Base-by-base conservation (phyloP, 495 filamentous ascomycete species). In the Letharia lupina region DNA sequence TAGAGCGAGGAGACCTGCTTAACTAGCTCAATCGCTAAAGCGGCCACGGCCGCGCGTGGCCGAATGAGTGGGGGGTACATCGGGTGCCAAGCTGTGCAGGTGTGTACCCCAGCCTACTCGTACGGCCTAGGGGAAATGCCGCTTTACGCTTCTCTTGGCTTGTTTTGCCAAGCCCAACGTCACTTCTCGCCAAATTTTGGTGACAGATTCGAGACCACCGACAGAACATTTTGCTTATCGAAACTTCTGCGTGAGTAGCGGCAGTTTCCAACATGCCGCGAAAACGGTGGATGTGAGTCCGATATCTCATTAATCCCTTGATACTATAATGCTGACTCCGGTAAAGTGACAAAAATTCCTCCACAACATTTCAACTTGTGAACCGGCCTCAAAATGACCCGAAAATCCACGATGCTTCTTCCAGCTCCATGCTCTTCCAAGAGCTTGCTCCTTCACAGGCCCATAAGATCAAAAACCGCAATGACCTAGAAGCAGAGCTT, bases 371-470 rank as follows among this genome's bases (percentile, higher is more conserved):
- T 81, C 86, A 87, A 68, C 88, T 99, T 73, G 93, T 97, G 70
- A 88, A 97, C 79, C 92, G 95, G 69, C 89, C 93, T 8, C 95
- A 98, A 82, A 88, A 96, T 84, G 95, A 99, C 76, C 95, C 95
- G 42, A 82, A 90, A 67, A 96, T 98, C 73, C 87, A 97, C 81
- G 91, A 98, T 76, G 80, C 85, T 65, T 79, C 69, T 74, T 44
- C 73, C 71, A 66, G 71, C 68, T 57, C 68, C 71, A 42, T 74
- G 68, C 60, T 68, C 70, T 56, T 72, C 60, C 70, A 66, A 40
- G 67, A 69, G 66, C 67, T 73, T 40, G 68, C 69, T 56, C 75
- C 77, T 76, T 83, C 70, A 75, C 80, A 70, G 66, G 73, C 61
- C 68, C 78, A 80, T 64, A 87, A 90, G 74, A 79, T 81, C 60